Conservation (phyloP, 768 basidiomycete genomes). For the Tricholoma terreum region DNA sequence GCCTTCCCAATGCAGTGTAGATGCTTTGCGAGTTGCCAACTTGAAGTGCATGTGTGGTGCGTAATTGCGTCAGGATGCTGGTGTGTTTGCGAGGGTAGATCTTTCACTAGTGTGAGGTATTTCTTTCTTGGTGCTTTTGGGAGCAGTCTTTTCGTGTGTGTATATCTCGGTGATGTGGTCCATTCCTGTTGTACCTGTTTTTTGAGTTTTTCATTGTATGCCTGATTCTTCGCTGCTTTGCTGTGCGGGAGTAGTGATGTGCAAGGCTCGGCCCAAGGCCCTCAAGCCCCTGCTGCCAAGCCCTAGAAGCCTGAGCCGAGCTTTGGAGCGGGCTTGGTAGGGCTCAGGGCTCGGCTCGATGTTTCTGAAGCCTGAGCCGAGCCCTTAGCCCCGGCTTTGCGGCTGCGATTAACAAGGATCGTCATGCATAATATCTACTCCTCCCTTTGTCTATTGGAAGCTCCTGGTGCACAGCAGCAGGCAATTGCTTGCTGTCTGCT, state of each 20-base stretch:
- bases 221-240: conserved; percentile 4
- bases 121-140: conserved; percentile 9
- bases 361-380: no score
- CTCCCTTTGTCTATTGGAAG: no score
- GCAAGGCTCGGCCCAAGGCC: no score
- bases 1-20: conserved; percentile 22
- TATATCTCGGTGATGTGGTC: background rate
- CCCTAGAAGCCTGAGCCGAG: no score
- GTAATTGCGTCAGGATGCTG: conserved; percentile 27
- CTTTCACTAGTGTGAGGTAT: conserved; percentile 6
- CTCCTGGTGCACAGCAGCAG: no score
- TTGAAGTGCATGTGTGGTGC: conserved; percentile 29
- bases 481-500: no score
- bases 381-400: no score
- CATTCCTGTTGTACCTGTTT: background rate
- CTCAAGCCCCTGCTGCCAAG: no score
- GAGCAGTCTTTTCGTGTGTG: conserved; percentile 6
- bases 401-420: no score
- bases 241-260: conserved; percentile 3
- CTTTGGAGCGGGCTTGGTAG: no score
- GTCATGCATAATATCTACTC: no score
- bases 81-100: conserved; percentile 12
- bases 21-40: conserved; percentile 26
- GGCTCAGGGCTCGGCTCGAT: no score
- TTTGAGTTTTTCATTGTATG: background rate